These are phyloP conservation scores for Starmerella bombicola DNA, from an alignment of 805 yeast genomes.

Conservation along the genomic window DNA sequence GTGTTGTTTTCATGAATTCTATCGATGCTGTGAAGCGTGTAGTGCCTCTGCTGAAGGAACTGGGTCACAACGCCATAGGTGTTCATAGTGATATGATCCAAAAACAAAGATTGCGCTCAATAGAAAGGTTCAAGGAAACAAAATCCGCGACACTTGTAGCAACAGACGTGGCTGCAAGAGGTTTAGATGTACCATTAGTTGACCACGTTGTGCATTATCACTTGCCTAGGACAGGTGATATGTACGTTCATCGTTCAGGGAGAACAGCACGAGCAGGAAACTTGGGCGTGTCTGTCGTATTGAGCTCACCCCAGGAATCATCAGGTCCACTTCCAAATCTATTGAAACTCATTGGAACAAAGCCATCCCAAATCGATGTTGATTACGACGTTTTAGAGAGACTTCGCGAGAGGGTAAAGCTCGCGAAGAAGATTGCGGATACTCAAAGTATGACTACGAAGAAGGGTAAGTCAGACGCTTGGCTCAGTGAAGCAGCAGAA, in stretches of 20 bases:
- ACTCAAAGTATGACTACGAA: constrained; percentile 49
- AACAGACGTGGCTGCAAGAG: constrained; percentile 97
- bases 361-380: constrained; percentile 57
- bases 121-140: constrained; percentile 57
- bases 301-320: constrained; percentile 89
- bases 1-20: constrained; percentile 87
- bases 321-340: constrained; percentile 75
- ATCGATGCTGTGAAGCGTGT: constrained; percentile 86
- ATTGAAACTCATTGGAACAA: constrained; percentile 38
- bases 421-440: constrained; percentile 69
- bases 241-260: constrained; percentile 91
- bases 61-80: constrained; percentile 55
- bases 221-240: constrained; percentile 86
- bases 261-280: constrained; percentile 94
- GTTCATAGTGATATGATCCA: constrained; percentile 93
- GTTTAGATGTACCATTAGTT: constrained; percentile 80
- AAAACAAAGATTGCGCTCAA: constrained; percentile 73
- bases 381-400: constrained; percentile 64
- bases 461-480: constrained; percentile 40
- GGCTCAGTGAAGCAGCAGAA: constrained; percentile 86
- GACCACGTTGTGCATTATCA: constrained; percentile 94
- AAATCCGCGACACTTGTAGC: constrained; percentile 57
- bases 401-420: constrained; percentile 49
- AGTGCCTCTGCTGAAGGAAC: constrained; percentile 57
- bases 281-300: constrained; percentile 88